Evolutionary conservation across 1,284 basidiomycete species (phyloP), one percentile per base, ranked within the genome.

Genomic region (Microbotryum violaceum): DNA sequence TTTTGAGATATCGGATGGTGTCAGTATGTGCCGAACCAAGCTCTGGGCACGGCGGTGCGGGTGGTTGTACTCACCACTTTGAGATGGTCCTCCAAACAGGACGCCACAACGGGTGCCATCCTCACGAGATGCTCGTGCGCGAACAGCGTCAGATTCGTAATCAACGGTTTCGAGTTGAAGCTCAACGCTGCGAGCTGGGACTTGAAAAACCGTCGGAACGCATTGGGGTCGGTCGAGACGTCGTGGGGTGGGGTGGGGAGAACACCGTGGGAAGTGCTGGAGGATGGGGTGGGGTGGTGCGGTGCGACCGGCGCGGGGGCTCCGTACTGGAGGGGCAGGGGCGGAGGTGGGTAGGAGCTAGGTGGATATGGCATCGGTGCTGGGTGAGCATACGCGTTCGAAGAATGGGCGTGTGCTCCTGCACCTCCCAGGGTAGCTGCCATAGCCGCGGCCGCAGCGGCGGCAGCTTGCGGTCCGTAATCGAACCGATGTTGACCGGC

Each of bases 151-250:
- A 98, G 79, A 65, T 83, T 84, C 77, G 94, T 92, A 71, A 99
- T 99, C 69, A 97, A 86, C 18, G 91, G 89, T 74, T 93, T 87
- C 69, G 92, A 96, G 78, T 98, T 99, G 80, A 94, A 86, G 49
- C 86, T 92, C 65, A 98, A 85, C 70, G 88, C 83, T 71, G 84
- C 80, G 62, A 97, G 84, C 63, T 90, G 86, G 54, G 79, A 76
- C 66, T 82, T 57, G 68, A 75, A 78, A 75, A 74, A 77, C 54
- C 64, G 64, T 69, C 89, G 86, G 77, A 93, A 93, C 44, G 82
- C 81, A 72, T 81, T 81, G 42, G 89, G 82, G 57, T 78, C 73
- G 54, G 54, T 50, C 20, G 49, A 60, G 53, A 68, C 64, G 49
- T 70, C 68, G 20, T 64, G 64, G 18, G 68, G 68, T 1, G 64